Base-by-base conservation (phyloP, 805 yeast genomes). In the Saccharomyces paradoxus region DNA sequence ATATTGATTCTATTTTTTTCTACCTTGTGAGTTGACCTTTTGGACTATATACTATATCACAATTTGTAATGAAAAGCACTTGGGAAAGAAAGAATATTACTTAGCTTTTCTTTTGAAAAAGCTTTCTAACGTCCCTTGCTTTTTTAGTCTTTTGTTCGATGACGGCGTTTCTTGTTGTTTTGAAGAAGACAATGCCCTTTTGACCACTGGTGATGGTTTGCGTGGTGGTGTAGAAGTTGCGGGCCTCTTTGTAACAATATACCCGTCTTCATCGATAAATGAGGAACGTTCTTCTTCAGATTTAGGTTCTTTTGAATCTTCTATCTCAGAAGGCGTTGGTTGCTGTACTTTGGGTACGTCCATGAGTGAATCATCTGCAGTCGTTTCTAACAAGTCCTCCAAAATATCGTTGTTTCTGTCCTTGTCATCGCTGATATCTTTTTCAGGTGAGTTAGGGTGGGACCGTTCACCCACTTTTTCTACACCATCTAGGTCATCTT, bases 211-310 rank as follows among this genome's bases (percentile, higher is more conserved):
- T 4, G 58, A 24, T 28, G 30, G 30, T 21, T 49, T 48, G 10
- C 54, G 46, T 24, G 59, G 54, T 12, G 57, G 56, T 2, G 61
- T 53, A 4, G 61, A 50, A 29, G 63, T 52, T 6, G 60, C 48
- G 5, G 57, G 58, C 52, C 57, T 63, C 53, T 60, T 61, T 4
- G 71, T 68, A 12, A 69, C 71, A 30, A 61, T 63, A 53, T 67
- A 69, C 7, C 73, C 73, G 27, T 69, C 73, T 13, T 67, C 67
- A 50, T 69, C 73, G 2, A 66, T 59, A 46, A 61, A 65, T 0
- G 63, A 56, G 1, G 60, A 44, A 3, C 51, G 28, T 4, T 30
- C 41, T 48, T 32, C 50, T 30, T 56, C 12, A 27, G 49, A 8
- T 27, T 49, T 32, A n/a, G 31, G n/a, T n/a, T 41, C n/a, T 32